Conservation (phyloP, 371 early-diverging fungal genomes). For the Apophysomyces sp. region DNA sequence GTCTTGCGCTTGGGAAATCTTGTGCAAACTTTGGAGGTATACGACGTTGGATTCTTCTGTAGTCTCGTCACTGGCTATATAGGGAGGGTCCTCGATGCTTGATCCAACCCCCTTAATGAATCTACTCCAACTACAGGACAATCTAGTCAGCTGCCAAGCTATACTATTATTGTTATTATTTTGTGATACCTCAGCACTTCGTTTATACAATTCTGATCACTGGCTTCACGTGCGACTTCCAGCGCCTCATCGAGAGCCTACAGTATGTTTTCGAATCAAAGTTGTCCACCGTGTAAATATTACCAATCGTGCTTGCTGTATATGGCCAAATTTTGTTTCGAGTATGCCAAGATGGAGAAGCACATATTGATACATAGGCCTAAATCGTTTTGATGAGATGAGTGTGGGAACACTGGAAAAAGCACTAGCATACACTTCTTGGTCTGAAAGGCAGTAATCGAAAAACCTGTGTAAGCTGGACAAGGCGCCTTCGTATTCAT, state of each 20-base stretch:
- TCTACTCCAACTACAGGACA: conserved; percentile 10
- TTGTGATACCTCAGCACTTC: conserved; percentile 29
- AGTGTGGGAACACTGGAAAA: background rate
- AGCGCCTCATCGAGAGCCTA: conserved; percentile 40
- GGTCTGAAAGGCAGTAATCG: conserved; percentile 24
- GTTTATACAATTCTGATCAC: conserved; percentile 35
- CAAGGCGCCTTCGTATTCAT: conserved; percentile 37
- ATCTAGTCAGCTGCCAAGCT: background rate
- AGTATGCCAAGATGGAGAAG: conserved; percentile 35
- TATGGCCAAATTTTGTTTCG: conserved; percentile 42
- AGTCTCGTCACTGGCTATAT: background rate
- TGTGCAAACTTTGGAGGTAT: conserved; percentile 13
- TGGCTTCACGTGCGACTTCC: conserved; percentile 30
- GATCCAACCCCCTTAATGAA: conserved; percentile 12
- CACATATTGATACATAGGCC: conserved; percentile 38
- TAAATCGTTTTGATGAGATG: background rate
- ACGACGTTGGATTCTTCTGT: conserved; percentile 8
- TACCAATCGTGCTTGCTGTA: conserved; percentile 29
- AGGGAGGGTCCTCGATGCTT: background rate
- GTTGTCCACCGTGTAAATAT: too few relatives aligned
- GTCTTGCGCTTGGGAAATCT: conserved; percentile 12
- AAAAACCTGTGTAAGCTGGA: conserved; percentile 29
- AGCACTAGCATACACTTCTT: conserved; percentile 27
- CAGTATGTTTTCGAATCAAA: background rate
- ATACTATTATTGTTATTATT: background rate